Conservation (phyloP, 257 asterid genomes). For the Ilex asprella region DNA sequence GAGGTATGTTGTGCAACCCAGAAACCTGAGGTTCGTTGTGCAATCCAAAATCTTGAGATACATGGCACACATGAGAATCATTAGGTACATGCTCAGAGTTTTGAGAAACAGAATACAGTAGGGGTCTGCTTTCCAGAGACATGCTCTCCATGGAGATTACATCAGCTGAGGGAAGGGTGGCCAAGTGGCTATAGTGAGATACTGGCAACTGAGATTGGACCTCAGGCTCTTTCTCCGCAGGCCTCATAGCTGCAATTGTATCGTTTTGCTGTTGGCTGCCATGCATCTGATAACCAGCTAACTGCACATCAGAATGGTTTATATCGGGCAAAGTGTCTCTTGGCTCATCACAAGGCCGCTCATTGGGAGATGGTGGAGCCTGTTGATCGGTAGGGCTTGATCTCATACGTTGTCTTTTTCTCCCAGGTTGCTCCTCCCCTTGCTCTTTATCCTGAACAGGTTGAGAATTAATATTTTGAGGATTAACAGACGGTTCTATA, state of each 20-base stretch:
- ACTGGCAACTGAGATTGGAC: slow-evolving; percentile 23
- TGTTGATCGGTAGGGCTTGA: slow-evolving; percentile 19
- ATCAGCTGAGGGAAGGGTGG: slow-evolving; percentile 33
- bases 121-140: slow-evolving; percentile 15
- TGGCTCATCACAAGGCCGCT: slow-evolving; percentile 25
- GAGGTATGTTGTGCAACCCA: slow-evolving; percentile 24
- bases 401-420: slow-evolving; percentile 26
- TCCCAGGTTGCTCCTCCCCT: slow-evolving; percentile 24
- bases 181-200: slow-evolving; percentile 23
- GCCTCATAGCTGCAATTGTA: slow-evolving; percentile 14
- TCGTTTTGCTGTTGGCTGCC: slow-evolving; percentile 23
- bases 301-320: slow-evolving; percentile 18
- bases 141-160: slow-evolving; percentile 9
- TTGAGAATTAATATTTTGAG: slow-evolving; percentile 15
- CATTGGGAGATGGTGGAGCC: slow-evolving; percentile 26
- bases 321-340: slow-evolving; percentile 25
- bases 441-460: slow-evolving; percentile 26
- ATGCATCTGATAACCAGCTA: slow-evolving; percentile 16
- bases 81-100: slow-evolving; percentile 23
- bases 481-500: slow-evolving; percentile 11
- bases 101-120: slow-evolving; percentile 23
- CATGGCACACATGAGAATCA: slow-evolving; percentile 19
- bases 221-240: slow-evolving; percentile 20
- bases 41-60: slow-evolving; percentile 11
- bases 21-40: slow-evolving; percentile 18